Evolutionary conservation across 257 asterid species (phyloP).

Genomic region (Schizonepeta tenuifolia): DNA sequence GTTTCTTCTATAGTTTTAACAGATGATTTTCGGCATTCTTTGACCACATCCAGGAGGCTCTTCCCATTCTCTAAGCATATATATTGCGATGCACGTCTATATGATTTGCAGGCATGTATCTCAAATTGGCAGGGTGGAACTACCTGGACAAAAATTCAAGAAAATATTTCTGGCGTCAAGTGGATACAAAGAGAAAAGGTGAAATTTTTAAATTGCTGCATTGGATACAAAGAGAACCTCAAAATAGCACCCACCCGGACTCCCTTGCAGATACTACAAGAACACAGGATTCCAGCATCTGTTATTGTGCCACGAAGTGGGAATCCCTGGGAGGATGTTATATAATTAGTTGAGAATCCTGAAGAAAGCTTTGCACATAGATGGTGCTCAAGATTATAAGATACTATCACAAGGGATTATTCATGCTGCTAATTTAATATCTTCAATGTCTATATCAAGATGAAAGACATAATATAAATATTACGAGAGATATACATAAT

Average conservation of each 20-base stretch:
- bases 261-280: constrained; percentile 87
- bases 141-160: constrained; percentile 50
- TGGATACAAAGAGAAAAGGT: constrained; percentile 10
- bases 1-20: constrained; percentile 77
- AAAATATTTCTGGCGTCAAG: constrained; percentile 27
- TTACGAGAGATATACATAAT: constrained; percentile 3
- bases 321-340: constrained; percentile 48
- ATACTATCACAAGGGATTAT: neutral
- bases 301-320: constrained; percentile 85
- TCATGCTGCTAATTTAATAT: neutral
- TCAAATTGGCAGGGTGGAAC: constrained; percentile 96
- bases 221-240: constrained; percentile 19
- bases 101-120: constrained; percentile 91
- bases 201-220: constrained; percentile 13
- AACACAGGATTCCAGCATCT: constrained; percentile 85
- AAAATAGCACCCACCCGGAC: constrained; percentile 53
- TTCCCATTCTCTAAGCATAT: constrained; percentile 94
- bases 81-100: constrained; percentile 94
- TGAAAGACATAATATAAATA: neutral
- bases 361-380: constrained; percentile 12
- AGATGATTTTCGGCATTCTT: constrained; percentile 83
- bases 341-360: constrained; percentile 26
- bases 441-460: neutral
- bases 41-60: constrained; percentile 93
- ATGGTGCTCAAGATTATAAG: constrained; percentile 14